Evolutionary conservation across 176 grass and related monocot genomes (phyloP).

Genomic region (Phyllostachys edulis): DNA sequence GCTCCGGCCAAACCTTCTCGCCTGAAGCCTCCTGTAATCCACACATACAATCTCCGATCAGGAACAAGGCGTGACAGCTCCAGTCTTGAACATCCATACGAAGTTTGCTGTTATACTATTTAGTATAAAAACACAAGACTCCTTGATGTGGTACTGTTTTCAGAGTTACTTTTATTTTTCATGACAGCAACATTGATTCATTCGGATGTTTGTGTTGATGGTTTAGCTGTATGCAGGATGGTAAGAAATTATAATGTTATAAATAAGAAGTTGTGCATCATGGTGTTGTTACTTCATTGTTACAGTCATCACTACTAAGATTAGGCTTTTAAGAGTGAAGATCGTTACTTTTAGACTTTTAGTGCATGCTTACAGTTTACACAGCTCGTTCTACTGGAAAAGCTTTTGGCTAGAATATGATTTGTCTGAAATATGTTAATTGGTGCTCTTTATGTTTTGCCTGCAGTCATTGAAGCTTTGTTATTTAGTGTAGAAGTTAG

Average conservation of each 20-base stretch:
- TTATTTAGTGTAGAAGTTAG: neutral
- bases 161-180: neutral
- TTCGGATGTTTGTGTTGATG: constrained; percentile 13
- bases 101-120: neutral
- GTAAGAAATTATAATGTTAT: neutral
- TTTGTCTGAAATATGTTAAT: neutral
- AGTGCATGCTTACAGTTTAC: neutral
- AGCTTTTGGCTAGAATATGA: neutral
- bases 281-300: neutral
- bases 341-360: constrained; percentile 22
- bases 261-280: neutral
- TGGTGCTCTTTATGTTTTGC: constrained; percentile 3
- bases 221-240: constrained; percentile 2
- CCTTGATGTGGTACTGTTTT: neutral
- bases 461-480: neutral
- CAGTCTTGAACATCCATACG: neutral
- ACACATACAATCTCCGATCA: no score
- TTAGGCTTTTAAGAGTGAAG: constrained; percentile 5
- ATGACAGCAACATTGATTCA: neutral
- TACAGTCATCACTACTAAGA: constrained; percentile 7
- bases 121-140: neutral
- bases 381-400: neutral
- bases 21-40: no score
- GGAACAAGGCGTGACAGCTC: no score
- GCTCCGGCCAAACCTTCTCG: no score